A percentile compares a stretch with the other conserved stretches of the same genome.
These are phyloP conservation scores for Sphaerobolus stellatus DNA, from an alignment of 1,284 basidiomycete genomes.

Conservation along the genomic window DNA sequence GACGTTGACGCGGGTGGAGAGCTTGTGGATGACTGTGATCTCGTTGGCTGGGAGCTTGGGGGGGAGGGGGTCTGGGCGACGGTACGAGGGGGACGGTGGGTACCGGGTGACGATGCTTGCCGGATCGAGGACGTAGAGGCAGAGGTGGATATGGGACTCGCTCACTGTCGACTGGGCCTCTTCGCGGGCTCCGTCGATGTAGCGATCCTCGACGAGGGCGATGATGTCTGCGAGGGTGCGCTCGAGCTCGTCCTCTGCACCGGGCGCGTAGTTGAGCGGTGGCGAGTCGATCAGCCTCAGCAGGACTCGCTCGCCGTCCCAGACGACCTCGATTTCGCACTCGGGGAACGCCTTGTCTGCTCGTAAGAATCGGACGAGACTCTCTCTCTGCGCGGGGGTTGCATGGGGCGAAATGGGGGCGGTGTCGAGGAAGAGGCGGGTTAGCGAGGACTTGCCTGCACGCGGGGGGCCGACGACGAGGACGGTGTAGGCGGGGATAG, in stretches of 20 bases:
- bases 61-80: slow-evolving; percentile 20
- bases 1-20: slow-evolving; percentile 27
- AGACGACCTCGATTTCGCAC: slow-evolving; percentile 55
- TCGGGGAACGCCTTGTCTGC: slow-evolving; percentile 65
- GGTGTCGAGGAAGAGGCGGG: slow-evolving; percentile 75
- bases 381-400: slow-evolving; percentile 66
- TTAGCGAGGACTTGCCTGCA: slow-evolving; percentile 79
- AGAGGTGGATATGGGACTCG: slow-evolving; percentile 17
- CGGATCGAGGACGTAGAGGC: slow-evolving; percentile 28
- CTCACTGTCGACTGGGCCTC: slow-evolving; percentile 24
- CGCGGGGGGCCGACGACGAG: slow-evolving; percentile 65
- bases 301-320: slow-evolving; percentile 46
- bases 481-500: slow-evolving; percentile 8
- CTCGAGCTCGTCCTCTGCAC: slow-evolving; percentile 11
- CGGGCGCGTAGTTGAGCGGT: slow-evolving; percentile 49
- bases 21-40: slow-evolving; percentile 22
- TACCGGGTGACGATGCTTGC: slow-evolving; percentile 22
- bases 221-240: slow-evolving; percentile 26
- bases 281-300: slow-evolving; percentile 79
- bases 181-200: slow-evolving; percentile 16
- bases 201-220: slow-evolving; percentile 15
- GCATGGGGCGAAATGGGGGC: slow-evolving; percentile 57
- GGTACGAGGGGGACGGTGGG: slow-evolving; percentile 1
- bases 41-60: slow-evolving; percentile 20
- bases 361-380: slow-evolving; percentile 71